Conservation (phyloP, 108 stramenopile species). For the Pseudonitzschia multistriata region DNA sequence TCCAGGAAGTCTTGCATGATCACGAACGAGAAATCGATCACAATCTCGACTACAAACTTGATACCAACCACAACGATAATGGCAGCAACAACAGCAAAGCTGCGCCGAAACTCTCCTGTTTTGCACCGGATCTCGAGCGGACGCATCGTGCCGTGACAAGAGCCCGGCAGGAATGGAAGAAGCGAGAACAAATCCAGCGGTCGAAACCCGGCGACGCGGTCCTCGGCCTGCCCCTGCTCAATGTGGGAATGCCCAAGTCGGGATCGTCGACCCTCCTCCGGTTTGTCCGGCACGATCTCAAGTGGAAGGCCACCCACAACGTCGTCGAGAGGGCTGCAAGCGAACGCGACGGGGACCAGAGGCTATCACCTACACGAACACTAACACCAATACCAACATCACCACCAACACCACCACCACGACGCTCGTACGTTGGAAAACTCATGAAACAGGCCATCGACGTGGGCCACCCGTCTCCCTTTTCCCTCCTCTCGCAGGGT, state of each 20-base stretch:
- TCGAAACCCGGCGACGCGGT: neutral
- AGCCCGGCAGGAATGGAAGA: neutral
- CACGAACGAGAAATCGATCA: neutral
- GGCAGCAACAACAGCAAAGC: neutral
- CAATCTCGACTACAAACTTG: too few species aligned
- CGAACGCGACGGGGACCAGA: neutral
- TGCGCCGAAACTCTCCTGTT: neutral
- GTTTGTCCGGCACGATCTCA: constrained; percentile 3
- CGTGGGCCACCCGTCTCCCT: neutral
- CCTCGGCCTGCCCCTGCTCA: neutral
- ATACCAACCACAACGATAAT: neutral
- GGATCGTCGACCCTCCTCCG: constrained; percentile 10
- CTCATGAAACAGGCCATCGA: neutral
- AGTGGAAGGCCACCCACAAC: constrained; percentile 2
- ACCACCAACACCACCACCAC: neutral
- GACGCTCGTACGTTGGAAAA: neutral
- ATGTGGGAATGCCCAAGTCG: constrained; percentile 20
- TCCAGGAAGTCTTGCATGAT: neutral
- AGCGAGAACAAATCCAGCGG: neutral
- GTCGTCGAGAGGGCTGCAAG: neutral
- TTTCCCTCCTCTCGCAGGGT: neutral
- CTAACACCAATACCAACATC: neutral
- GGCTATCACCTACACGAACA: too few species aligned
- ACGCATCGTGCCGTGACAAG: neutral
- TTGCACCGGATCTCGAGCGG: constrained; percentile 2